A percentile compares a stretch with the other conserved stretches of the same genome.
Evolutionary conservation across 768 basidiomycete species (phyloP).

Genomic region (Coprinopsis strossmayeri): DNA sequence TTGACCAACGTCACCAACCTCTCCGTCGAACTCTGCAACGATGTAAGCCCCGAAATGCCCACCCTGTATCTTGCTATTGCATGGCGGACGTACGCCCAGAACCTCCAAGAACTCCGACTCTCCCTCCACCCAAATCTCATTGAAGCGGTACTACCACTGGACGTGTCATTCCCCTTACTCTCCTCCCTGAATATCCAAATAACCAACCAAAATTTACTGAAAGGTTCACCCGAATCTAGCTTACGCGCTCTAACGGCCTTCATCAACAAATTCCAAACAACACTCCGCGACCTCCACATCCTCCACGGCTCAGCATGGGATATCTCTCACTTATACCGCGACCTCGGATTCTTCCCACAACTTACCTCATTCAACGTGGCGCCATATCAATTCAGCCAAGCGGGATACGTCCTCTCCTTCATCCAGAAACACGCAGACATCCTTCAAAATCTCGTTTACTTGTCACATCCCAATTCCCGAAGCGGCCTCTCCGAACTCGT

Average conservation of each 20-base stretch:
- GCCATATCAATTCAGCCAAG: constrained; percentile 1
- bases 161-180: constrained; percentile 6
- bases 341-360: not conserved
- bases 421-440: not conserved
- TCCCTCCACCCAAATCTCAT: constrained; percentile 1
- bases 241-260: not conserved
- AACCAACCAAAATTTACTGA: not conserved
- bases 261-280: constrained; percentile 3
- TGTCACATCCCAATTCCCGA: constrained; percentile 3
- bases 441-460: constrained; percentile 7
- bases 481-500: constrained; percentile 2
- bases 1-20: constrained; percentile 8
- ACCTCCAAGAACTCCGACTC: constrained; percentile 9
- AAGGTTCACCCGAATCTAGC: too few relatives aligned
- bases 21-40: constrained; percentile 3
- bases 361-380: not conserved
- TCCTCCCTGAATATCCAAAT: not conserved
- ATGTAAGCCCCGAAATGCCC: not conserved
- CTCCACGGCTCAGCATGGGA: not conserved
- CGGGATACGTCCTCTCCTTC: not conserved
- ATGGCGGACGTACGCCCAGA: constrained; percentile 4
- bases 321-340: not conserved
- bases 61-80: constrained; percentile 8
- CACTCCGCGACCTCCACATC: not conserved
- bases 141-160: constrained; percentile 1